A percentile compares a stretch with the other conserved stretches of the same genome.
Conservation (phyloP, 176 grass and related monocot genomes). For the Bonia amplexicaulis region DNA sequence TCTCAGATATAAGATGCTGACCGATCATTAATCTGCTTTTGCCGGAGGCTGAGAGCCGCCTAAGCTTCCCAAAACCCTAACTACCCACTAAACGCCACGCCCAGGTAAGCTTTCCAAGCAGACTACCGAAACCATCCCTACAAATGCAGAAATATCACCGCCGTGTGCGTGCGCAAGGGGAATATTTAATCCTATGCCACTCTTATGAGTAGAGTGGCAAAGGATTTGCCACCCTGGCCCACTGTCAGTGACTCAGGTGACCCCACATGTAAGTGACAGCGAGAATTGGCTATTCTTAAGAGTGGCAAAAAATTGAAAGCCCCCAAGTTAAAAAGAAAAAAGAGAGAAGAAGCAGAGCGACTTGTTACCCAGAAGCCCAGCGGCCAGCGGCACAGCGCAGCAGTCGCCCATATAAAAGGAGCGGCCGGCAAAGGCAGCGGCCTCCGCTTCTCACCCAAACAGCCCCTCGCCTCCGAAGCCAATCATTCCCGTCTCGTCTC, state of each 20-base stretch:
- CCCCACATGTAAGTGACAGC: too few species aligned
- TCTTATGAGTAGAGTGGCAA: too few species aligned
- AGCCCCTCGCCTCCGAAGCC: slow-evolving; percentile 32
- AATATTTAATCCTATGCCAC: too few species aligned
- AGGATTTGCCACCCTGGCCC: too few species aligned
- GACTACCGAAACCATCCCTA: slow-evolving; percentile 20
- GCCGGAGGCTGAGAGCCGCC: background rate
- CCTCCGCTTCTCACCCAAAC: slow-evolving; percentile 19
- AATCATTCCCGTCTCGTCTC: slow-evolving; percentile 34
- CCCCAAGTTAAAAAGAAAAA: background rate
- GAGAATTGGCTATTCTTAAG: too few species aligned
- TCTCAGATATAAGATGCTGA: too few species aligned
- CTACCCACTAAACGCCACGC: background rate
- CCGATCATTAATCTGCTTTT: background rate
- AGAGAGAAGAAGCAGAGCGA: background rate
- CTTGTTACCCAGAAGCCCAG: slow-evolving; percentile 21
- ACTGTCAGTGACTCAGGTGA: too few species aligned
- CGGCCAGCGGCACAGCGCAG: background rate
- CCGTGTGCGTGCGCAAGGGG: background rate
- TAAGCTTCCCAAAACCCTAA: slow-evolving; percentile 50
- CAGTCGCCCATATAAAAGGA: slow-evolving; percentile 38
- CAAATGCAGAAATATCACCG: slow-evolving; percentile 19
- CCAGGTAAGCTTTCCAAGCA: too few species aligned
- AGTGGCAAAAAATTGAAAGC: too few species aligned
- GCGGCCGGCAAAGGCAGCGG: slow-evolving; percentile 18